Percentiles rank a stretch among this genome's conserved stretches.
Conservation (phyloP, 768 basidiomycete species). For the Leccinum incarnatum region DNA sequence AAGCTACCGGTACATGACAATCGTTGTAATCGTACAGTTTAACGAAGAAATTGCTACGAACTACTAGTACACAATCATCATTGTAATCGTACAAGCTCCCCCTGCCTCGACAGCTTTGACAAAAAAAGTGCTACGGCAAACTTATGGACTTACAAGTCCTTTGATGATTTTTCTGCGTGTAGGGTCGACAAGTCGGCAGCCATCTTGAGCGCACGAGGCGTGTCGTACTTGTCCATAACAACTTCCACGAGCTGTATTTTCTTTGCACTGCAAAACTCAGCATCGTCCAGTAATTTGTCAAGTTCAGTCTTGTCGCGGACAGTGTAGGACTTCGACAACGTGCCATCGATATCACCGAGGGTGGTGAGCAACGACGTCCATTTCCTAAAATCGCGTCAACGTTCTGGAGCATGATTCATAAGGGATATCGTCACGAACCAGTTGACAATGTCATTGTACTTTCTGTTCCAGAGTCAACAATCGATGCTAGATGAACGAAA, state of each 20-base stretch:
- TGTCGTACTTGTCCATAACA: slow-evolving; percentile 69
- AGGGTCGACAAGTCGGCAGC: slow-evolving; percentile 40
- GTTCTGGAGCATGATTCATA: too few relatives aligned
- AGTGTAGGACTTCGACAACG: slow-evolving; percentile 57
- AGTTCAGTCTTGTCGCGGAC: slow-evolving; percentile 69
- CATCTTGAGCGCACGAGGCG: slow-evolving; percentile 58
- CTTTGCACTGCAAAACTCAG: slow-evolving; percentile 57
- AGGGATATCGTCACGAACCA: slow-evolving; percentile 44
- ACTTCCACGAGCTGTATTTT: slow-evolving; percentile 82
- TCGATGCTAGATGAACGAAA: neutral
- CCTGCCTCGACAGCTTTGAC: neutral
- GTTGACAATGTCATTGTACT: slow-evolving; percentile 83
- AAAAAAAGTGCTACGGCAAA: neutral
- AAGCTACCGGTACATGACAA: too few relatives aligned
- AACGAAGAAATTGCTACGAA: neutral
- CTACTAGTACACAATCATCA: neutral
- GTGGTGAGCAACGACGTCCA: slow-evolving; percentile 64
- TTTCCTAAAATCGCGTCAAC: slow-evolving; percentile 39
- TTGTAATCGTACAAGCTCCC: slow-evolving; percentile 3
- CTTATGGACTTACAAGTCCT: slow-evolving; percentile 14
- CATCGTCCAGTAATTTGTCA: slow-evolving; percentile 59
- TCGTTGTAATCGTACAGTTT: too few relatives aligned
- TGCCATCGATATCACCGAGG: slow-evolving; percentile 50
- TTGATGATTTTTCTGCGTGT: slow-evolving; percentile 15
- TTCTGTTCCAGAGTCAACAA: slow-evolving; percentile 35